Base-by-base conservation (phyloP, 108 stramenopile genomes). In the Aurantiochytrium sp. region DNA sequence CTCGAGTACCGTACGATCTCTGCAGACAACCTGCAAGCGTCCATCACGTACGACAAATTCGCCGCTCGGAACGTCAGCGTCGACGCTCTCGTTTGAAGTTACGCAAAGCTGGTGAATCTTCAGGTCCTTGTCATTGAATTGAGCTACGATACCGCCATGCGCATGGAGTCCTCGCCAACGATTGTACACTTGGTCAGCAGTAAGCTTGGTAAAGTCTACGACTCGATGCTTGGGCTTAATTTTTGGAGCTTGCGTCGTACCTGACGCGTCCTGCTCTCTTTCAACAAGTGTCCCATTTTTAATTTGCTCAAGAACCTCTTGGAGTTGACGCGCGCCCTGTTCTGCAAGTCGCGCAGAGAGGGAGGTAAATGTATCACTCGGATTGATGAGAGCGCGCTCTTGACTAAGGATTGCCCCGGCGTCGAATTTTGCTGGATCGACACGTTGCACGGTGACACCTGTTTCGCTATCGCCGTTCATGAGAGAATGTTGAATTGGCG, bases 391-490 rank as follows among this genome's bases (percentile, higher is more conserved):
- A 12, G 51, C 49, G 28, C 19, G 12, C 4, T 47, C 51, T 28
- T 83, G 76, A 45, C 76, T 47, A 12, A 83, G 76, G 4, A 83
- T 83, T 6, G 76, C 45, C 14, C 76, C 76, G 6, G 49, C 51
- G 51, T 83, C 76, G 4, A 83, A 83, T 53, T 83, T 83, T 1
- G 25, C 23, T 16, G 76, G 76, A 35, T 83, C 76, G 18, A 83
- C 76, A 8, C 51, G 45, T 12, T 53, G 45, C 49, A 83, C 51
- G 3, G 76, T 53, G 0, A 83, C 76, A 6, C 76, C 76, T 23
- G 76, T 83, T 23, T 83, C 76, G 19, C 6, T 35, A 45, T 83
- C 76, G 76, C 76, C 76, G 76, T 83, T 83, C 18, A 83, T 83
- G 28, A 83, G 76, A 23, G 43, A 83, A 12, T 53, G 76, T 45